Base-by-base conservation (phyloP, 2,329 filamentous ascomycete genomes). In the Dactylellina drechsleri region DNA sequence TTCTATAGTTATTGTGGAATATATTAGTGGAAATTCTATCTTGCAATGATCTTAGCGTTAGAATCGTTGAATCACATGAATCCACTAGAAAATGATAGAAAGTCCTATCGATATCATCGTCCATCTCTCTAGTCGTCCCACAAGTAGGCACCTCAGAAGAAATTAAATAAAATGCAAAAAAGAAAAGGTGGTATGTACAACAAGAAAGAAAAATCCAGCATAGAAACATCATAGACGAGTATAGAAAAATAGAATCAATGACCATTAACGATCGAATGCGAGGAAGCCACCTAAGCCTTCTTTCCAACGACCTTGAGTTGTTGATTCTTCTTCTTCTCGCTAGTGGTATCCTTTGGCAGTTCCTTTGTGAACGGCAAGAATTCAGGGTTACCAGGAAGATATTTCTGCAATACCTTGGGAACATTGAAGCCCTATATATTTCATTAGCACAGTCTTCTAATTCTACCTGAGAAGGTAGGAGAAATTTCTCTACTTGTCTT, bases 281-380 rank as follows among this genome's bases (percentile, higher is more conserved):
- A 18, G 13, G 2, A 16, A 12, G 18, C 40, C 23, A 8, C 28
- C 57, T 68, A 70, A 56, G 65, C 65, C 15, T 70, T 70, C 66
- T 76, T 76, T 4, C 72, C 72, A 57, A 76, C 66, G 45, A 76
- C 66, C 50, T 76, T 76, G 16, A 71, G 65, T 23, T 76, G 72
- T 31, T 68, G 64, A 31, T 86, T 86, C 71, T 75, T 75, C 31
- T 82, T 81, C 82, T 89, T 89, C 77, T 85, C 83, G 47, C 87
- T 89, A 45, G 88, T 90, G 10, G 86, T 85, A 78, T 93, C 89
- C 83, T 94, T 93, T 10, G 91, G 89, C 43, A 94, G 85, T 78
- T 97, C 94, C 84, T 93, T 95, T 64, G 89, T 88, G 81, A 91
- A 99, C 1, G 92, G 91, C 76, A 99, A 86, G 83, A 97, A 97